These are phyloP conservation scores for Termitomyces sp. DNA, from an alignment of 768 basidiomycete species.

Conservation along the genomic window DNA sequence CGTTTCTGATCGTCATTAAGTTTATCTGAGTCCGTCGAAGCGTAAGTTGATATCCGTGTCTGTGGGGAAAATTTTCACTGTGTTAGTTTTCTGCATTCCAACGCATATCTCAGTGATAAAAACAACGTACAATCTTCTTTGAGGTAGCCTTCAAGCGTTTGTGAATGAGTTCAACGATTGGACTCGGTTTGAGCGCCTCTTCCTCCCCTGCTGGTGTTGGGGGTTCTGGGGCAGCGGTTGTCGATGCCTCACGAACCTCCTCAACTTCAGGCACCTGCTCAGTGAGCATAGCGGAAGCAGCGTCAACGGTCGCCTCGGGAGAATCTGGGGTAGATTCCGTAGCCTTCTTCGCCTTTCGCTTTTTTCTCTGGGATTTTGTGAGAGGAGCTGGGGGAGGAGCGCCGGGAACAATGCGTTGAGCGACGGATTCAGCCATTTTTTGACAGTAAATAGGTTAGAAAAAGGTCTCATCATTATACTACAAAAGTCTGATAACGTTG, in stretches of 20 bases:
- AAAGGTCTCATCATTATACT: too few relatives aligned
- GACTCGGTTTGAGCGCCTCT: constrained; percentile 51
- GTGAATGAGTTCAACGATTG: constrained; percentile 72
- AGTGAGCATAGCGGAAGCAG: constrained; percentile 37
- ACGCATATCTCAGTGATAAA: constrained; percentile 1
- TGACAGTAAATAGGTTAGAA: constrained; percentile 2
- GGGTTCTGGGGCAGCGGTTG: constrained; percentile 38
- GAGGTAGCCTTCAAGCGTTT: constrained; percentile 74
- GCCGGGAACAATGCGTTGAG: constrained; percentile 66
- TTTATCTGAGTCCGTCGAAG: constrained; percentile 60
- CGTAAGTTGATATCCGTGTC: constrained; percentile 73
- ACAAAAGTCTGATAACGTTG: too few relatives aligned
- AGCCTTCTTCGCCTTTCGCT: constrained; percentile 51
- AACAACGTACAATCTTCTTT: constrained; percentile 76
- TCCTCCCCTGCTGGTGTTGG: constrained; percentile 43
- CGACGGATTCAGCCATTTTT: constrained; percentile 35
- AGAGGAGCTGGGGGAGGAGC: constrained; percentile 60
- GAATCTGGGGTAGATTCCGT: constrained; percentile 43
- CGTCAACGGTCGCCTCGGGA: constrained; percentile 42
- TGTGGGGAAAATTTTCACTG: constrained; percentile 25
- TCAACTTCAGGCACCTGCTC: constrained; percentile 47
- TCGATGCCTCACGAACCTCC: constrained; percentile 44
- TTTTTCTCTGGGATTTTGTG: constrained; percentile 71
- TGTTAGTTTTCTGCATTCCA: not conserved
- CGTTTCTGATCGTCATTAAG: constrained; percentile 89